Evolutionary conservation across 164 flowering plant species (phyloP), one percentile per base, ranked within the genome.

Genomic region (Stephania japonica): DNA sequence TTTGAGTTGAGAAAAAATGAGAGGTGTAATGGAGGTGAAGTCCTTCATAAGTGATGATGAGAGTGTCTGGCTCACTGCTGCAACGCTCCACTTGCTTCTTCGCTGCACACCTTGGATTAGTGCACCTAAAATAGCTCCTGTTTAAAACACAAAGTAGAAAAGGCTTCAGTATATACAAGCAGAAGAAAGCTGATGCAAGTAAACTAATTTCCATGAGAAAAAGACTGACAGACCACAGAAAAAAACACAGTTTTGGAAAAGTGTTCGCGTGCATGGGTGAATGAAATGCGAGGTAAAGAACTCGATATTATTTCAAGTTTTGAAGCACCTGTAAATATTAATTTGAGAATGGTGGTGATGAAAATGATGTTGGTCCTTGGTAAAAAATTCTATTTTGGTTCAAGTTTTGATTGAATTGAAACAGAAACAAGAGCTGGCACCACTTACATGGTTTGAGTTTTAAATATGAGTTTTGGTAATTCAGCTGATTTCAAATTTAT

Each of bases 101-200:
- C 7, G 99, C 97, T 19, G 84, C 85, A 81, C 99, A 94, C 73
- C 91, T 85, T 42, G 97, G 91, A 81, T 89, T 94, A 9, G 97
- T 92, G 85, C 99, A 94, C 78, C 86, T 86, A 82, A 91, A 94
- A 50, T 94, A 94, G 82, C 94, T 94, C 87, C 98, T 94, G 84
- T 71, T 43, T 42, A 14, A 21, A 47, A 47, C 38, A 23, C 16
- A 43, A 69, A 66, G 4, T 5, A 24, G 16, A 5, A 19, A 24
- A 19, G 19, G 53, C 64, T 59, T 59, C 64, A 59, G 64, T 59
- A 59, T 47, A 3, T 9, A 47, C 3, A 9, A 11, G 16, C 53
- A 47, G 13, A 47, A 47, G 16, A 47, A 47, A 47, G 16, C 53
- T 47, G 10, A 11, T 47, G 13, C 11, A 47, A 50, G 59, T 4